These are phyloP conservation scores for Cylindrotheca fusiformis DNA, from an alignment of 108 stramenopile genomes.

Conservation along the genomic window DNA sequence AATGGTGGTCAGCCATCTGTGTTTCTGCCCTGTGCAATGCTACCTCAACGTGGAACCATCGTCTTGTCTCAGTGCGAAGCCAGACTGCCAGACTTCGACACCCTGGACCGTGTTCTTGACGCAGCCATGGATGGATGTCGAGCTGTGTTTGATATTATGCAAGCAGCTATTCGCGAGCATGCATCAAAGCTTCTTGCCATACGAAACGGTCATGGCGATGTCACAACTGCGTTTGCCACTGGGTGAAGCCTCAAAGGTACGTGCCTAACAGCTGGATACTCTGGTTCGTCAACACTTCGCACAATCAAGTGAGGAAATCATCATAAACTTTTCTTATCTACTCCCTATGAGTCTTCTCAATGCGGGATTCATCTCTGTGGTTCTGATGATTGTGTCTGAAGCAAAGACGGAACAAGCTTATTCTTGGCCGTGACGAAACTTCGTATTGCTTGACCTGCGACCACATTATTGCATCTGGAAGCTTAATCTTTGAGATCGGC, in stretches of 20 bases:
- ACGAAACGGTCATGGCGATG: constrained; percentile 45
- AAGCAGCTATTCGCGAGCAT: constrained; percentile 75
- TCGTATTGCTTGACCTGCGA: constrained; percentile 40
- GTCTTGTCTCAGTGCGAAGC: constrained; percentile 88
- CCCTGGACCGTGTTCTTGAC: constrained; percentile 67
- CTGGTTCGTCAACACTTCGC: background rate
- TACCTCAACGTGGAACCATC: constrained; percentile 84
- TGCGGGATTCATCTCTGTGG: constrained; percentile 72
- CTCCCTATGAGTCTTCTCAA: constrained; percentile 29
- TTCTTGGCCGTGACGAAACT: constrained; percentile 59
- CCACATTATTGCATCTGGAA: constrained; percentile 26
- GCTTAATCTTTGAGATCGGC: constrained; percentile 80
- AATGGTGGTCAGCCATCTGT: constrained; percentile 56
- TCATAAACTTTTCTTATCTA: constrained; percentile 54
- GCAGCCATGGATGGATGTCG: constrained; percentile 84
- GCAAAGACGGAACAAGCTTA: background rate
- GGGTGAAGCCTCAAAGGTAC: background rate
- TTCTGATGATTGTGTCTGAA: constrained; percentile 54
- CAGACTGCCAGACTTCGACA: constrained; percentile 56
- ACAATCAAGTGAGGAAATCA: constrained; percentile 53
- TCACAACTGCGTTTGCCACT: constrained; percentile 29
- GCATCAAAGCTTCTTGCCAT: constrained; percentile 51
- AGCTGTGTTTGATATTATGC: constrained; percentile 76
- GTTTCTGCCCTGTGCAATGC: constrained; percentile 72
- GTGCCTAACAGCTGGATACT: background rate